phyloP scores from a whole-genome alignment of 1,284 basidiomycete genomes.

The Sporisorium exsertum region DNA sequence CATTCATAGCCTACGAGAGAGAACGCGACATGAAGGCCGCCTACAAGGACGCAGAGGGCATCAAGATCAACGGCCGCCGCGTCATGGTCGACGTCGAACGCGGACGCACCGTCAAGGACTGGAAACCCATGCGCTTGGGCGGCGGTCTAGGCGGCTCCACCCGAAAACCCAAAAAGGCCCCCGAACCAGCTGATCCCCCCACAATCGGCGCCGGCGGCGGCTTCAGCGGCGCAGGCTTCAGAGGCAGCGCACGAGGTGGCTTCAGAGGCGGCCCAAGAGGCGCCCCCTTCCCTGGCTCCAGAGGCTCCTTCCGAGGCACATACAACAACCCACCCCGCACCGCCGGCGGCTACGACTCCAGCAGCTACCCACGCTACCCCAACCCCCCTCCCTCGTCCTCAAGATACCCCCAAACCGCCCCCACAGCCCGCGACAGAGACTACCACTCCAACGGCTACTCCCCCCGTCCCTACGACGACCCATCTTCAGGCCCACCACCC shows the following conservation, averaged over 20 bases:
- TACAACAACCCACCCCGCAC: slow-evolving; percentile 12
- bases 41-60: slow-evolving; percentile 98
- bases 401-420: not conserved
- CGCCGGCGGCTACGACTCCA: slow-evolving; percentile 13
- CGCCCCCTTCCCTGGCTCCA: slow-evolving; percentile 11
- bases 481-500: slow-evolving; percentile 20
- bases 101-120: slow-evolving; percentile 95
- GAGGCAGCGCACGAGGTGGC: slow-evolving; percentile 15
- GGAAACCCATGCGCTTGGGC: slow-evolving; percentile 94
- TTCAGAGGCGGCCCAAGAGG: slow-evolving; percentile 17
- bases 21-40: slow-evolving; percentile 97
- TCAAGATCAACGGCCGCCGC: slow-evolving; percentile 92
- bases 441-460: not conserved
- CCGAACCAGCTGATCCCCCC: slow-evolving; percentile 17
- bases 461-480: slow-evolving; percentile 24
- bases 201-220: slow-evolving; percentile 62
- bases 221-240: slow-evolving; percentile 66
- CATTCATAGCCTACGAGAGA: slow-evolving; percentile 96
- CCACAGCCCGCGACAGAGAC: slow-evolving; percentile 16
- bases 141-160: slow-evolving; percentile 94
- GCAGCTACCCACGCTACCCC: slow-evolving; percentile 1
- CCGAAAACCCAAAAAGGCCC: slow-evolving; percentile 57
- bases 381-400: not conserved
- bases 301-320: slow-evolving; percentile 9
- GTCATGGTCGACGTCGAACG: slow-evolving; percentile 98